Conservation (phyloP, 768 basidiomycete genomes). For the Boletus barrowsii region DNA sequence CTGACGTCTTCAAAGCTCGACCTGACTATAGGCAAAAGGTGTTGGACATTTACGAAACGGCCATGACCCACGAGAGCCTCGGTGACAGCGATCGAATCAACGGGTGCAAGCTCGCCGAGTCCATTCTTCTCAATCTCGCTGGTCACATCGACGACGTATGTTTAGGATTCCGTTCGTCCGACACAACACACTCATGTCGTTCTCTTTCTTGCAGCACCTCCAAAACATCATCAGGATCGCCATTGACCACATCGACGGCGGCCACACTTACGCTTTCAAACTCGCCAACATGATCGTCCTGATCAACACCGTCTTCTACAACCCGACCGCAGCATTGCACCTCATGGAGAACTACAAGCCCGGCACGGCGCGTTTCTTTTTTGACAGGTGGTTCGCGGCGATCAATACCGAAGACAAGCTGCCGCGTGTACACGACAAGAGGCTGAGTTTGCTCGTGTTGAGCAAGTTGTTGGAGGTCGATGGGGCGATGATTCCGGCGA, state of each 20-base stretch:
- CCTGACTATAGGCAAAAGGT: constrained; percentile 76
- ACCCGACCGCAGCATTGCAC: constrained; percentile 71
- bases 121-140: constrained; percentile 73
- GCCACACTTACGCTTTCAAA: constrained; percentile 59
- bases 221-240: constrained; percentile 64
- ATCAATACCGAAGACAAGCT: constrained; percentile 58
- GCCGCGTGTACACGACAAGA: constrained; percentile 90
- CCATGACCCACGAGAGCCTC: constrained; percentile 64
- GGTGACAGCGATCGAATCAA: constrained; percentile 84
- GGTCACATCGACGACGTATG: constrained; percentile 77
- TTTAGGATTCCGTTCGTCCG: constrained; percentile 1
- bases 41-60: constrained; percentile 78
- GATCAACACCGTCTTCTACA: constrained; percentile 81
- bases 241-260: constrained; percentile 55
- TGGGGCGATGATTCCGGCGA: constrained; percentile 51
- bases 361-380: constrained; percentile 70
- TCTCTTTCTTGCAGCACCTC: constrained; percentile 44
- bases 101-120: constrained; percentile 83
- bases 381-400: constrained; percentile 78
- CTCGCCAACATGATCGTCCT: constrained; percentile 82
- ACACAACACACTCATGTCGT: neutral
- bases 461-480: constrained; percentile 75
- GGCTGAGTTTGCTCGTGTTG: constrained; percentile 71
- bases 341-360: constrained; percentile 63
- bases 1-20: constrained; percentile 68